phyloP scores from a whole-genome alignment of 2,329 filamentous ascomycete genomes.

The Lachnellula hyalina region DNA sequence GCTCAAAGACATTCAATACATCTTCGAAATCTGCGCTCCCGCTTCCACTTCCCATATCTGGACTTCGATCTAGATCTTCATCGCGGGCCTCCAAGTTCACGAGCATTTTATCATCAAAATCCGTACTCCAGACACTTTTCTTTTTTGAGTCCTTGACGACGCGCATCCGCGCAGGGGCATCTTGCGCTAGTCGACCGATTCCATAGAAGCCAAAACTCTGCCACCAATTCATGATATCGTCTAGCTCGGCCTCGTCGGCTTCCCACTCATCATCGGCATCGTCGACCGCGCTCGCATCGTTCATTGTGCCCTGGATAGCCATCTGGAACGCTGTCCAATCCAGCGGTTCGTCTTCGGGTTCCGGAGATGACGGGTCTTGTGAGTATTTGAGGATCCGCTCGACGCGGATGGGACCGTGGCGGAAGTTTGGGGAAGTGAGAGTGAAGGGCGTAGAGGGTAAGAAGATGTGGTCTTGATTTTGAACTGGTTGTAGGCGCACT shows the following conservation, averaged over 20 bases:
- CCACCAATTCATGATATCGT: conserved; percentile 24
- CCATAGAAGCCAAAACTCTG: conserved; percentile 16
- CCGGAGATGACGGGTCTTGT: neutral
- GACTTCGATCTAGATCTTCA: neutral
- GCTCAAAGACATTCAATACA: neutral
- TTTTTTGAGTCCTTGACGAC: neutral
- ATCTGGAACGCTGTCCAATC: conserved; percentile 64
- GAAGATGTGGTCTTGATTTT: conserved; percentile 32
- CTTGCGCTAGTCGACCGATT: neutral
- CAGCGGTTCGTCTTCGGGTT: conserved; percentile 42
- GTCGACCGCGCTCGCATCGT: conserved; percentile 28
- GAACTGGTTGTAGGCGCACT: neutral
- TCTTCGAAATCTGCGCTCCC: neutral
- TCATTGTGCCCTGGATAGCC: conserved; percentile 54
- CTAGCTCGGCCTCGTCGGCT: conserved; percentile 16
- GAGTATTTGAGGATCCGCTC: conserved; percentile 38
- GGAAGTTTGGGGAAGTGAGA: conserved; percentile 43
- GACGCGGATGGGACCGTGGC: conserved; percentile 52
- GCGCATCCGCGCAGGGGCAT: neutral
- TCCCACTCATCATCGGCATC: conserved; percentile 12
- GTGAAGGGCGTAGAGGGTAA: conserved; percentile 41
- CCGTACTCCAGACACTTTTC: neutral
- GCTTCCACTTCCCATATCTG: neutral
- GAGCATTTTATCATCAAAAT: neutral
- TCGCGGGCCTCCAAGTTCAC: neutral